Conservation (phyloP, 2,329 filamentous ascomycete genomes). For the Trichoderma koningii region DNA sequence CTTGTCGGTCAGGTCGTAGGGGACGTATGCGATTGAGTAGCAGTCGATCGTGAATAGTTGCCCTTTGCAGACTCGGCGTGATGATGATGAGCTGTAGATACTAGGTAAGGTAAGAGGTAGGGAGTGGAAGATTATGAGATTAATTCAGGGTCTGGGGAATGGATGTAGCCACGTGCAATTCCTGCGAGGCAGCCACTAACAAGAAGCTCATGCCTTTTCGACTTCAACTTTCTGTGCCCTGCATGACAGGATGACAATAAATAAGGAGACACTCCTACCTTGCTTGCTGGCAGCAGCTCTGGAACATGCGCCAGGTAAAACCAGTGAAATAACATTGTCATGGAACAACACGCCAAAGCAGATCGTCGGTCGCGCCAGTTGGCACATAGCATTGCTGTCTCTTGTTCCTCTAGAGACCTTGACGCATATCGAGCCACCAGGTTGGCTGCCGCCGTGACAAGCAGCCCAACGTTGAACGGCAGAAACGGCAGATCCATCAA, state of each 20-base stretch:
- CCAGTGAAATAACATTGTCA: not conserved
- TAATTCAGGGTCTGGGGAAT: not conserved
- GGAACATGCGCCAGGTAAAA: not conserved
- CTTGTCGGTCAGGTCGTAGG: not conserved
- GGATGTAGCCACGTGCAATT: not conserved
- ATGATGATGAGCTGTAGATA: not conserved
- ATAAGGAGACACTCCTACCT: no score
- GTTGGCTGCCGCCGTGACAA: not conserved
- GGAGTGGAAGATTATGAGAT: not conserved
- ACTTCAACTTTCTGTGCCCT: not conserved
- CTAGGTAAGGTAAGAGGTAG: no score
- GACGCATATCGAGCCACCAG: slow-evolving; percentile 15
- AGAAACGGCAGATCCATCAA: not conserved
- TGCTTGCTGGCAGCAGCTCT: no score
- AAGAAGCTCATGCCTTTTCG: not conserved
- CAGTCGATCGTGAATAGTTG: not conserved
- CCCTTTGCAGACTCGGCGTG: not conserved
- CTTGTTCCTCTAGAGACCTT: not conserved
- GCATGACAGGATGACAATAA: no score
- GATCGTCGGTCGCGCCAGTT: slow-evolving; percentile 5
- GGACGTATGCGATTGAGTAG: not conserved
- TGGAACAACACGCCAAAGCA: not conserved
- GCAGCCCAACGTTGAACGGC: slow-evolving; percentile 10
- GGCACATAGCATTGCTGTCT: slow-evolving; percentile 2
- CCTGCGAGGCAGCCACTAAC: not conserved